phyloP scores from a whole-genome alignment of 148 eudicot genomes.

The Silene uniflora region DNA sequence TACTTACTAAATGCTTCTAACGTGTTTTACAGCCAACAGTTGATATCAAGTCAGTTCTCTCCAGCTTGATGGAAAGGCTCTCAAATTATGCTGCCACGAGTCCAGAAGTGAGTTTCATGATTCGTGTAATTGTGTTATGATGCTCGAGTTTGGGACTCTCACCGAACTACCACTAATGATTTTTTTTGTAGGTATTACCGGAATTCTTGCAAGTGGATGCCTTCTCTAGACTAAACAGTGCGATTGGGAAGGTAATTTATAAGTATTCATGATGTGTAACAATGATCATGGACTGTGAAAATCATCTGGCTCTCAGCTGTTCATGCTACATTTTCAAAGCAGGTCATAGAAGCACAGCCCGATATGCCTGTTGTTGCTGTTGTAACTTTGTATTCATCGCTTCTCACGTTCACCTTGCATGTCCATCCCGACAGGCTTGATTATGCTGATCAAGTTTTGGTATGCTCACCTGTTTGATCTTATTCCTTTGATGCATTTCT shows the following conservation, averaged over 20 bases:
- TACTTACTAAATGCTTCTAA: background rate
- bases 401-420: constrained; percentile 85
- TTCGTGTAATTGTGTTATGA: constrained; percentile 8
- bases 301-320: background rate
- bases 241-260: constrained; percentile 78
- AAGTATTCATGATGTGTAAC: background rate
- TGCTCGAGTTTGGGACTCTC: background rate
- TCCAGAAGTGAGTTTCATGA: constrained; percentile 60
- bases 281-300: background rate
- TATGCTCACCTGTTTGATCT: constrained; percentile 36
- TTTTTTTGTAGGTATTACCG: constrained; percentile 80
- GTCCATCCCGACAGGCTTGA: constrained; percentile 96
- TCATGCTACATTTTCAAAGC: constrained; percentile 27
- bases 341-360: constrained; percentile 97
- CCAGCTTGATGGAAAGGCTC: constrained; percentile 89
- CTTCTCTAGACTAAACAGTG: constrained; percentile 80
- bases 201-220: constrained; percentile 98
- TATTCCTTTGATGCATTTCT: background rate
- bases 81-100: constrained; percentile 97
- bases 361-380: constrained; percentile 86
- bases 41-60: constrained; percentile 90
- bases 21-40: constrained; percentile 57
- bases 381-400: constrained; percentile 87
- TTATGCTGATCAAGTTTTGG: constrained; percentile 97
- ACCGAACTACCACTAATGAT: constrained; percentile 14